Percentiles rank a stretch among this genome's conserved stretches.
Conservation (phyloP, 208 protist genomes). For the Angomonas deanei region DNA sequence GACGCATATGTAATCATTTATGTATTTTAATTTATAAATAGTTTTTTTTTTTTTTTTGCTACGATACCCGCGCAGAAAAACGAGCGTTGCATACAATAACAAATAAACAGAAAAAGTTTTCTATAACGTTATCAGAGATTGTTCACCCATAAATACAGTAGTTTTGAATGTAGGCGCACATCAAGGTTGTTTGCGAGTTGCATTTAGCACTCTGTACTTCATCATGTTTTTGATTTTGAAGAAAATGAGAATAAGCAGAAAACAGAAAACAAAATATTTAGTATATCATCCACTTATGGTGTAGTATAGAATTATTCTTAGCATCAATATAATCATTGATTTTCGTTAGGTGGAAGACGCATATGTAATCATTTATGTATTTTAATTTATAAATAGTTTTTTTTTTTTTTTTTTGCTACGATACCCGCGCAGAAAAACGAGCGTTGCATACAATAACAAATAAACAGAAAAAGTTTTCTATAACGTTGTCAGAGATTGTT, state of each 20-base stretch:
- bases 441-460: conserved; percentile 8
- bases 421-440: not conserved
- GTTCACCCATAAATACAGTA: not conserved
- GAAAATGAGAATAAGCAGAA: conserved; percentile 1
- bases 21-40: conserved; percentile 3
- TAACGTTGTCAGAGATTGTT: not conserved
- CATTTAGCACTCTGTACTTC: not conserved
- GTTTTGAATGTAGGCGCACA: not conserved
- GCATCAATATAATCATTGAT: conserved; percentile 9
- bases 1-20: not conserved
- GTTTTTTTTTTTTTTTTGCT: conserved; percentile 12
- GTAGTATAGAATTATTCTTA: not conserved
- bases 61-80: not conserved
- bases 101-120: not conserved
- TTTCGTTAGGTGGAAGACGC: conserved; percentile 2
- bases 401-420: conserved; percentile 11
- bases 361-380: not conserved
- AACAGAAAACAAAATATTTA: no score
- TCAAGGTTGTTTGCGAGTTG: not conserved
- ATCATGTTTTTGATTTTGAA: not conserved
- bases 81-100: conserved; percentile 5
- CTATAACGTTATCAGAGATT: not conserved
- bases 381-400: conserved; percentile 4
- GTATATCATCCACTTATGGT: conserved; percentile 3
- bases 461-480: not conserved